Base-by-base conservation (phyloP, 345 rosid species). In the Odontarrhena argentea region DNA sequence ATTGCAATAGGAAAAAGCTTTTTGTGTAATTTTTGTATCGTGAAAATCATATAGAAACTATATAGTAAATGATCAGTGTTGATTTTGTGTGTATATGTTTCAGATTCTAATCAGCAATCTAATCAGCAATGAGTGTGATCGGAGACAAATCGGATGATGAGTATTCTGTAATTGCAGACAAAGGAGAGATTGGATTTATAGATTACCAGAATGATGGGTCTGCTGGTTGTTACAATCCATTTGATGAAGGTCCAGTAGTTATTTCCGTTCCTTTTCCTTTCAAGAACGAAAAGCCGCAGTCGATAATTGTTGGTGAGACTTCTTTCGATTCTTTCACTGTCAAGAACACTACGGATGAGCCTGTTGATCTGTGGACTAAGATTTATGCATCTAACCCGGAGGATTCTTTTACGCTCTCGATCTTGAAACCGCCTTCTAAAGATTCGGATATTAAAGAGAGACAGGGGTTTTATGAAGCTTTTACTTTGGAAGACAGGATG, bases 251-350 rank as follows among this genome's bases (percentile, higher is more conserved):
- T 60, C 87, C 91, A 0, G 38, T 86, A n/a, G 3, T 72, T 38
- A 67, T 93, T 18, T 90, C 98, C 50, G 67, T 56, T 22, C 98
- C 98, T 42, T 93, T 90, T 60, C 84, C 89, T 6, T 80, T 90
- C 15, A 59, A 35, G 44, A 55, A 68, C 42, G 89, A 90, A 43
- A 85, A 80, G 71, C 98, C 98, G 8, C 85, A 60, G 5, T 88
- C 94, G 0, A 70, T 84, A 1, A 8, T 57, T 13, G 77, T 86
- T 12, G 96, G 88, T 45, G 85, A 82, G 81, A 82, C 77, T 55
- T 79, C 82, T 11, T 63, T 63, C 7, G 88, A 80, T 58, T 76
- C 86, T 0, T 81, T 88, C 55, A 83, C 80, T 1, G 61, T 88
- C 65, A 71, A 52, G 70, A 91, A 91, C 85, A 86, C 81, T 38